phyloP scores from a whole-genome alignment of 768 basidiomycete genomes.

The Gymnopilus dilepis region DNA sequence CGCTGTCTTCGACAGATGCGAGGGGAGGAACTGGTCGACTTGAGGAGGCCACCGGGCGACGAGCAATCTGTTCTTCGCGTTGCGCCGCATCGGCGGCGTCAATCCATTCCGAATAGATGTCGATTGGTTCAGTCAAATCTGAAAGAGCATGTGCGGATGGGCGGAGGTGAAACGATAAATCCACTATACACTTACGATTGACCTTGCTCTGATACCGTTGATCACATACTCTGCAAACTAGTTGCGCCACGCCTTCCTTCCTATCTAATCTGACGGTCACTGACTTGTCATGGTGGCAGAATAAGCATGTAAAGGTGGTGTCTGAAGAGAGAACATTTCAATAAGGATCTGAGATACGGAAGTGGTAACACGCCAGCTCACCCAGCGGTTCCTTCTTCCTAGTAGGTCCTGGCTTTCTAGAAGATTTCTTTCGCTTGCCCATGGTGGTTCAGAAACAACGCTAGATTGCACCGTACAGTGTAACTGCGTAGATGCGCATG shows the following conservation, averaged over 20 bases:
- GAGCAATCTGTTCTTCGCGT: constrained; percentile 56
- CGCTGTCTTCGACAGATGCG: constrained; percentile 48
- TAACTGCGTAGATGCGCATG: background rate
- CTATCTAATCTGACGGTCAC: constrained; percentile 85
- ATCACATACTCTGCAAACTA: constrained; percentile 85
- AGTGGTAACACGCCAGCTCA: constrained; percentile 40
- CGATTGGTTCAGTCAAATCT: constrained; percentile 89
- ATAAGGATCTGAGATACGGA: background rate
- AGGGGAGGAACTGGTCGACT: constrained; percentile 53
- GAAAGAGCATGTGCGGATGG: constrained; percentile 12
- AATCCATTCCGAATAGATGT: constrained; percentile 93
- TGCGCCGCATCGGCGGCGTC: constrained; percentile 87
- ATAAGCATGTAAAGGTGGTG: constrained; percentile 84
- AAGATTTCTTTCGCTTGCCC: constrained; percentile 93
- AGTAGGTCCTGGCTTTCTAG: constrained; percentile 75
- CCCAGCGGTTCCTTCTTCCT: constrained; percentile 77
- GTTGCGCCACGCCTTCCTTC: constrained; percentile 82
- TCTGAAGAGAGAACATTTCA: constrained; percentile 47
- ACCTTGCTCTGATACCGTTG: constrained; percentile 89
- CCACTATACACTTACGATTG: constrained; percentile 61
- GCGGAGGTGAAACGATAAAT: constrained; percentile 11
- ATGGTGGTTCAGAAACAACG: constrained; percentile 41
- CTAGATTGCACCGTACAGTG: too few species aligned
- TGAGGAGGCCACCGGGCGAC: constrained; percentile 65
- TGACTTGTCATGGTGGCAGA: constrained; percentile 90